Conservation (phyloP, 768 basidiomycete species). For the Auriculariales sp. region DNA sequence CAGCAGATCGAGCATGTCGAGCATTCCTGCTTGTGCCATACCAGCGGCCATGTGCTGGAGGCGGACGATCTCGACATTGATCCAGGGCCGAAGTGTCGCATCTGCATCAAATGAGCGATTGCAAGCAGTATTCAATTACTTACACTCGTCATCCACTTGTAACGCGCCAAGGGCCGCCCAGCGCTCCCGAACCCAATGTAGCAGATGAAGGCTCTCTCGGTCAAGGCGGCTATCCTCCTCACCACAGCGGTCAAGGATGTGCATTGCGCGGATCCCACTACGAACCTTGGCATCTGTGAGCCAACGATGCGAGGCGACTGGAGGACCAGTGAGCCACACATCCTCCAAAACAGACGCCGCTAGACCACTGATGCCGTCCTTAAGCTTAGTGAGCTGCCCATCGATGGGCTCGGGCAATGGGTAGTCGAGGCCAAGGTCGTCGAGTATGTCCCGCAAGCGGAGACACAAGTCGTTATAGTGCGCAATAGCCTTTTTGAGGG, state of each 20-base stretch:
- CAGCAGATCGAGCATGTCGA: too few relatives aligned
- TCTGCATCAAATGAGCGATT: too few relatives aligned
- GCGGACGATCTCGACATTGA: too few relatives aligned
- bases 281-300: conserved; percentile 17
- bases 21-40: too few relatives aligned
- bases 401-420: conserved; percentile 20
- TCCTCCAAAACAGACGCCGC: conserved; percentile 20
- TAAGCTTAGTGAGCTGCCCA: conserved; percentile 12
- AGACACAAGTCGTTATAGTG: conserved; percentile 17
- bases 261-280: conserved; percentile 18
- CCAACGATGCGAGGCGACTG: conserved; percentile 12
- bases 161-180: too few relatives aligned
- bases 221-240: conserved; percentile 17
- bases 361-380: too few relatives aligned
- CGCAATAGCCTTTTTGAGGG: conserved; percentile 16
- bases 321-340: conserved; percentile 20
- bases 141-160: too few relatives aligned
- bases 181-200: conserved; percentile 22
- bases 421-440: conserved; percentile 12
- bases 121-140: too few relatives aligned
- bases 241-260: conserved; percentile 14
- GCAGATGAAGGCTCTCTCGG: conserved; percentile 20
- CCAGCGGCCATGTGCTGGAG: too few relatives aligned
- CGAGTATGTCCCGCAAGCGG: conserved; percentile 12
- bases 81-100: too few relatives aligned